phyloP scores from a whole-genome alignment of 257 asterid genomes.

The Pogostemon cablin region DNA sequence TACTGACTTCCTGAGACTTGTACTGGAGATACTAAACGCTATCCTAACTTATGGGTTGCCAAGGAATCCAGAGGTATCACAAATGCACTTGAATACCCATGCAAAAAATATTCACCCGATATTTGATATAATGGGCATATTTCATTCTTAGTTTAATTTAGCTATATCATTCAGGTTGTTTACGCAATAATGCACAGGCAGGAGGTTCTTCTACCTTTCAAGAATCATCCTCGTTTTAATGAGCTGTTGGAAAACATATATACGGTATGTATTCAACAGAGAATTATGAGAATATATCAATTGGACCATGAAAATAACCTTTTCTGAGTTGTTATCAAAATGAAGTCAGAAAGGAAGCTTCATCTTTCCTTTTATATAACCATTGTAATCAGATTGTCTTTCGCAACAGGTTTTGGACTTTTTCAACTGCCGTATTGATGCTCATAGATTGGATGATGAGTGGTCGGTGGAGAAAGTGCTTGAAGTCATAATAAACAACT shows the following conservation, averaged over 20 bases:
- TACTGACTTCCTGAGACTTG: conserved; percentile 87
- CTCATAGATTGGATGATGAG: conserved; percentile 70
- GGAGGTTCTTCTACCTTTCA: conserved; percentile 89
- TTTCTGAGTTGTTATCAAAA: conserved; percentile 4
- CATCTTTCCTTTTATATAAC: conserved; percentile 5
- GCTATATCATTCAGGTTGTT: conserved; percentile 62
- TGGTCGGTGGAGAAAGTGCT: conserved; percentile 98
- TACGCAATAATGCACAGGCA: conserved; percentile 96
- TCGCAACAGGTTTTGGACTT: conserved; percentile 74
- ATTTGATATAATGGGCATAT: neutral
- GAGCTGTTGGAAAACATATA: conserved; percentile 90
- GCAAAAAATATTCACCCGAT: conserved; percentile 4
- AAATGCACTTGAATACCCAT: conserved; percentile 26
- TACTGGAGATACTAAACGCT: conserved; percentile 83
- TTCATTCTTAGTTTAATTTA: conserved; percentile 15
- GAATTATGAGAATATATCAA: conserved; percentile 2
- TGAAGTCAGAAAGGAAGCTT: conserved; percentile 6
- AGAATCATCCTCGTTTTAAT: conserved; percentile 84
- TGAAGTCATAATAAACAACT: conserved; percentile 67
- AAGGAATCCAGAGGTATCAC: conserved; percentile 84
- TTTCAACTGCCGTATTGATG: conserved; percentile 85
- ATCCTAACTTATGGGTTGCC: conserved; percentile 83
- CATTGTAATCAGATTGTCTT: conserved; percentile 12
- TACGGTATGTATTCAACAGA: conserved; percentile 53
- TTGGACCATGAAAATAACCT: conserved; percentile 22